Percentiles rank a stretch among this genome's conserved stretches.
Evolutionary conservation across 1,284 basidiomycete species (phyloP).

Genomic region (Stereum hirsutum): DNA sequence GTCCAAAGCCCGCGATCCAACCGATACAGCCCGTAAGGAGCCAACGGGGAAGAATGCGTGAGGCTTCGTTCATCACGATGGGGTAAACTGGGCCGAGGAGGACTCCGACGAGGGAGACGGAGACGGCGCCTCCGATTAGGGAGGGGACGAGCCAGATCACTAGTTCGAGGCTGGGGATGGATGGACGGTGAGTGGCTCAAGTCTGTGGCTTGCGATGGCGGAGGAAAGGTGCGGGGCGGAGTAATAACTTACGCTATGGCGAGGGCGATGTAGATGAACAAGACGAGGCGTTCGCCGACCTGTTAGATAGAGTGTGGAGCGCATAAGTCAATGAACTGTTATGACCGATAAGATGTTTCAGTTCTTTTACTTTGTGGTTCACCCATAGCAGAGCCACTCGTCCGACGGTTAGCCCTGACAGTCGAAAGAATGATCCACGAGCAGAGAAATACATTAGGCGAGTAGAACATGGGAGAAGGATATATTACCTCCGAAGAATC

Average conservation of each 20-base stretch:
- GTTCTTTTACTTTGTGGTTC: slow-evolving; percentile 39
- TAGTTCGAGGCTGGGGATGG: slow-evolving; percentile 31
- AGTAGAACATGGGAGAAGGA: not conserved
- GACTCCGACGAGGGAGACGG: slow-evolving; percentile 42
- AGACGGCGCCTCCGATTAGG: slow-evolving; percentile 37
- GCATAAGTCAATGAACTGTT: not conserved
- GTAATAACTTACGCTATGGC: slow-evolving; percentile 28
- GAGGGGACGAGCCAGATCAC: slow-evolving; percentile 49
- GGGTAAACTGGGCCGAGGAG: slow-evolving; percentile 43
- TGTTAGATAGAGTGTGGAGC: slow-evolving; percentile 5
- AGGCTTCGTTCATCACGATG: slow-evolving; percentile 38
- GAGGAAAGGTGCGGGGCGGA: slow-evolving; percentile 7
- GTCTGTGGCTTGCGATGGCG: not conserved
- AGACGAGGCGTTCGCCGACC: slow-evolving; percentile 31
- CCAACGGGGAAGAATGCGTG: slow-evolving; percentile 35
- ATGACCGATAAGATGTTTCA: not conserved
- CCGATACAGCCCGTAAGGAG: slow-evolving; percentile 43
- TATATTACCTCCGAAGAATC: slow-evolving; percentile 35
- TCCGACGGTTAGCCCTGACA: slow-evolving; percentile 31
- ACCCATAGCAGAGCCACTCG: slow-evolving; percentile 36
- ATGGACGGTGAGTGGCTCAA: not conserved
- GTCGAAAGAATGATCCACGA: too few species aligned
- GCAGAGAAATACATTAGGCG: not conserved
- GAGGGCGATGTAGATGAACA: slow-evolving; percentile 26
- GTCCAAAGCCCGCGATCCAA: slow-evolving; percentile 42